These are phyloP conservation scores for Erysiphe pulchra DNA, from an alignment of 2,329 filamentous ascomycete species.

Conservation along the genomic window DNA sequence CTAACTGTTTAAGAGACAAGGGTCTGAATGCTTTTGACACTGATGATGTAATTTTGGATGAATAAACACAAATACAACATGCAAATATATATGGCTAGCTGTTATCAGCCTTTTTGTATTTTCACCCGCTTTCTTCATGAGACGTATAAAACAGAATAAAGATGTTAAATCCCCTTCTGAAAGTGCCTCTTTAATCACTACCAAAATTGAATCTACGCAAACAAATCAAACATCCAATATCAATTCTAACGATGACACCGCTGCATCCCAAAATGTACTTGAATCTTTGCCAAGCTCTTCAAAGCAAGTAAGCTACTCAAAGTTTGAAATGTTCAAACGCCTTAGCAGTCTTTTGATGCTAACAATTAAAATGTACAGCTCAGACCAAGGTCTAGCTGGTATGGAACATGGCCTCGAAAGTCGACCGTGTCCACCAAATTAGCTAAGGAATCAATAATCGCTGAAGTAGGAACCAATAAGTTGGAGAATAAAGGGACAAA, in stretches of 20 bases:
- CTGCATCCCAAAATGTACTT: not conserved
- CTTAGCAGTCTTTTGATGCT: not conserved
- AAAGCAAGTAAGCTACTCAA: not conserved
- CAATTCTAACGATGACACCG: not conserved
- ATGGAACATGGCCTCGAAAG: constrained; percentile 24
- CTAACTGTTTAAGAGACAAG: no score
- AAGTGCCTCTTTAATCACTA: no score
- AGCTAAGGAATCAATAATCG: constrained; percentile 33
- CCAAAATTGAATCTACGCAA: no score
- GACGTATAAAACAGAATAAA: no score
- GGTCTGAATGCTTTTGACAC: no score
- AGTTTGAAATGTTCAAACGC: not conserved
- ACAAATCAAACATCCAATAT: no score
- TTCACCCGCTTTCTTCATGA: no score
- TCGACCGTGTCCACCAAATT: constrained; percentile 32
- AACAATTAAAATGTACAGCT: not conserved
- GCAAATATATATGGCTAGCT: no score
- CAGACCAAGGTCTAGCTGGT: not conserved
- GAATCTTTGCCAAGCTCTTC: not conserved
- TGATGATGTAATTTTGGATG: no score
- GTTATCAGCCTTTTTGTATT: no score
- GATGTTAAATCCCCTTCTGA: no score
- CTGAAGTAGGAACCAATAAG: constrained; percentile 14
- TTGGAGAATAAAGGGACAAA: not conserved
- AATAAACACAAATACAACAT: no score